A percentile compares a stretch with the other conserved stretches of the same genome.
Evolutionary conservation across 495 filamentous ascomycete genomes (phyloP).

Genomic region (Penicilliopsis zonata): DNA sequence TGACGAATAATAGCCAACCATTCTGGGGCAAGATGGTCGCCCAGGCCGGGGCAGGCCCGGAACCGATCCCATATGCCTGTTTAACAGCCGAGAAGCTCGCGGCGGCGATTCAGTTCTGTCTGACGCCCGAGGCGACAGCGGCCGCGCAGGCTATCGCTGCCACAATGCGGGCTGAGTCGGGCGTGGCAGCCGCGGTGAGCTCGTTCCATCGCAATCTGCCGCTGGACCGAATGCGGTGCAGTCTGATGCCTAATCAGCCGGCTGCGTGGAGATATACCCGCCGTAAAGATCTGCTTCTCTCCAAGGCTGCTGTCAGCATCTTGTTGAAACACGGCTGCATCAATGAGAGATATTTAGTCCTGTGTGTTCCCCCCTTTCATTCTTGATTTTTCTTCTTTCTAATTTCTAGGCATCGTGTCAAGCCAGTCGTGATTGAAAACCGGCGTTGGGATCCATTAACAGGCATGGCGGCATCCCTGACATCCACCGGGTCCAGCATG

Average conservation of each 20-base stretch:
- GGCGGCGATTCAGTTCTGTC: conserved; percentile 55
- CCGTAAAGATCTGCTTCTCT: conserved; percentile 42
- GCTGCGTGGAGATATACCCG: conserved; percentile 56
- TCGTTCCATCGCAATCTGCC: conserved; percentile 57
- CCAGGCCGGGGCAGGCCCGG: conserved; percentile 51
- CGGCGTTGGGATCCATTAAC: conserved; percentile 30
- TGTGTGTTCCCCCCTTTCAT: too few relatives aligned
- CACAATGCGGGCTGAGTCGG: conserved; percentile 55
- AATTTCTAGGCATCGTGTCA: conserved; percentile 9
- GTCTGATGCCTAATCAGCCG: conserved; percentile 47
- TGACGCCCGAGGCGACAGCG: conserved; percentile 42
- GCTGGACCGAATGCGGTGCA: conserved; percentile 54
- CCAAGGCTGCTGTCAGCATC: conserved; percentile 53
- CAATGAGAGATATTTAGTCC: conserved; percentile 50
- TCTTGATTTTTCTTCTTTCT: too few relatives aligned
- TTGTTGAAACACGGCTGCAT: conserved; percentile 45
- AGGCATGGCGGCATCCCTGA: conserved; percentile 27
- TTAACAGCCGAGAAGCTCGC: conserved; percentile 51
- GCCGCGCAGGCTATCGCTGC: conserved; percentile 48
- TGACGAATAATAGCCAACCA: conserved; percentile 34
- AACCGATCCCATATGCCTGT: conserved; percentile 60
- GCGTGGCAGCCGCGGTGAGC: conserved; percentile 57
- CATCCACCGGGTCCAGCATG: conserved; percentile 17
- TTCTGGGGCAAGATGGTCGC: conserved; percentile 76
- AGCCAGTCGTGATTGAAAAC: conserved; percentile 21